A percentile compares a stretch with the other conserved stretches of the same genome.
Evolutionary conservation across 495 filamentous ascomycete species (phyloP).

Genomic region (Evernia prunastri): DNA sequence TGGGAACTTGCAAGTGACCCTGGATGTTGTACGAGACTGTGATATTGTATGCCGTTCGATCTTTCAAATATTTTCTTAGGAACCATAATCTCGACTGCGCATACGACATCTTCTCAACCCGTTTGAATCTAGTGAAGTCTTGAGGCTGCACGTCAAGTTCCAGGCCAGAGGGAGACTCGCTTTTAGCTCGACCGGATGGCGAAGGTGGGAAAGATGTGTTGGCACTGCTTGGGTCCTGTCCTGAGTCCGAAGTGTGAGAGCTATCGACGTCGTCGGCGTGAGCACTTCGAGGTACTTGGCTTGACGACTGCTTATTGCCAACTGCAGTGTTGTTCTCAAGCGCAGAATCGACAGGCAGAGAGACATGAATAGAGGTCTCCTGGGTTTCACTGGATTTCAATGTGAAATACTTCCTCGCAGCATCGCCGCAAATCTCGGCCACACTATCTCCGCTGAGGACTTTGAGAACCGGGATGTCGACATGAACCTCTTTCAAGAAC

Average conservation of each 20-base stretch:
- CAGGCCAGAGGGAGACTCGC: neutral
- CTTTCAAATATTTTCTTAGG: conserved; percentile 27
- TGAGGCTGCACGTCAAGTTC: neutral
- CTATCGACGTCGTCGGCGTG: too few relatives aligned
- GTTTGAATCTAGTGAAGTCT: neutral
- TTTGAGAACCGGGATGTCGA: conserved; percentile 46
- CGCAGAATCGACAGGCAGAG: too few relatives aligned
- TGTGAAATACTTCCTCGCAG: neutral
- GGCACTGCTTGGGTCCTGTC: too few relatives aligned
- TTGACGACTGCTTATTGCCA: too few relatives aligned
- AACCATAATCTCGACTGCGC: conserved; percentile 46
- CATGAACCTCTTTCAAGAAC: conserved; percentile 36
- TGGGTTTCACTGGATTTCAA: neutral
- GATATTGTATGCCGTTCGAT: conserved; percentile 35
- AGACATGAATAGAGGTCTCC: too few relatives aligned
- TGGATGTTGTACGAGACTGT: conserved; percentile 13
- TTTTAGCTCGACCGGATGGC: neutral
- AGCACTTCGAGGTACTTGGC: too few relatives aligned
- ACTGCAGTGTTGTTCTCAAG: too few relatives aligned
- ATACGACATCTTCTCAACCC: conserved; percentile 30
- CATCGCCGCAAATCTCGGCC: neutral
- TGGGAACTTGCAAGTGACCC: conserved; percentile 18
- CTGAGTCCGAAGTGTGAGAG: too few relatives aligned
- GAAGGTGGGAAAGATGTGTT: too few relatives aligned
- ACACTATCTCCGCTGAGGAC: conserved; percentile 24